Base-by-base conservation (phyloP, 2,329 filamentous ascomycete genomes). In the Ascocoryne sarcoides region DNA sequence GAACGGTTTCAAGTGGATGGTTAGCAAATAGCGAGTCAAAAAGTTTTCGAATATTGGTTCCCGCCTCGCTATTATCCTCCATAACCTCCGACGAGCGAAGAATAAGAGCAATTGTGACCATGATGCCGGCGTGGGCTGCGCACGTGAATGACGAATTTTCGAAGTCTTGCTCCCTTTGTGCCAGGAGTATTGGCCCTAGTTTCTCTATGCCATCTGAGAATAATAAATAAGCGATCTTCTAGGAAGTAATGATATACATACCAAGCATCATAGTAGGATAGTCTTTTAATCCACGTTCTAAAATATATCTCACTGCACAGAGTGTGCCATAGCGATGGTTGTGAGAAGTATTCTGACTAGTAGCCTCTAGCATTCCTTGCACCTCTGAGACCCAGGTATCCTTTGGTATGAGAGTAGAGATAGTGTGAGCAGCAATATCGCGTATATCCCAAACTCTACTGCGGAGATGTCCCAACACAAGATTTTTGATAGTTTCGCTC, bases 381-480 rank as follows among this genome's bases (percentile, higher is more conserved):
- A 57, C 2, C 72, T 54, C 10, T 47, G 43, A 57, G 1, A 71
- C 55, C 72, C 74, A 78, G 17, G 65, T 60, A 3, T 67, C 60
- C 14, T 69, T 65, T 2, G 79, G 58, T 16, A 80, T 61, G 45
- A 82, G 76, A 0, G 76, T 78, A 54, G 76, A 79, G 10, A 85
- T 66, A 0, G 84, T 85, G 12, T 82, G 71, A 0, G 85, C 84
- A 1, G 85, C 83, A 58, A 89, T 86, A 52, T 90, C 84, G 36
- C 86, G 71, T 5, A 92, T 76, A 56, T 88, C 83, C 86, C 86
- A 92, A 14, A 86, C 74, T 0, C 72, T 72, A 46, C 80, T 87
- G 9, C 68, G 72, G 3, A 87, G 67, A 40, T 89, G 79, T 31
- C 66, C 68, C 5, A 71, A 60, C 5, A 90, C 76, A 34, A 74